Evolutionary conservation across 345 rosid genomes (phyloP).

Genomic region (Trapa incisa): DNA sequence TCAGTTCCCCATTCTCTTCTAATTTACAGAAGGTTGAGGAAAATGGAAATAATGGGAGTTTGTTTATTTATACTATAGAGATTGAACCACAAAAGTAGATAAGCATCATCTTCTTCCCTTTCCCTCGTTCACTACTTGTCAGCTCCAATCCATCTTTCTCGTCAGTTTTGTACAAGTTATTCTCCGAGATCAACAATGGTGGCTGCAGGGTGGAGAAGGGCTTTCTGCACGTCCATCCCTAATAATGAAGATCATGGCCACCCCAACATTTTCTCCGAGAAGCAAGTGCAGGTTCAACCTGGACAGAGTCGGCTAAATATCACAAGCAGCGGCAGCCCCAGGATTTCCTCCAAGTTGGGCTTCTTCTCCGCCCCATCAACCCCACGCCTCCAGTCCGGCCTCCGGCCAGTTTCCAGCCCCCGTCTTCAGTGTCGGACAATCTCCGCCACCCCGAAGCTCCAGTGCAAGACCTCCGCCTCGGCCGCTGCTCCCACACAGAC

Average conservation of each 20-base stretch:
- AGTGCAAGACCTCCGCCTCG: conserved; percentile 23
- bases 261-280: conserved; percentile 11
- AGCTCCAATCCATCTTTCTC: too few species aligned
- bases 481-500: background rate
- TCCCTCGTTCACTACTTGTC: too few species aligned
- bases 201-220: conserved; percentile 54
- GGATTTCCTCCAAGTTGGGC: conserved; percentile 48
- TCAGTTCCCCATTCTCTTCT: too few species aligned
- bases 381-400: conserved; percentile 35
- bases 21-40: too few species aligned
- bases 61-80: too few species aligned
- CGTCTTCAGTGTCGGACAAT: too few species aligned
- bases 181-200: conserved; percentile 34
- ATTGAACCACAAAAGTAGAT: too few species aligned
- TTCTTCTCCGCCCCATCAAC: conserved; percentile 77
- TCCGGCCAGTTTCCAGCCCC: conserved; percentile 29
- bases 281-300: conserved; percentile 2
- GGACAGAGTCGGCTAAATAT: background rate
- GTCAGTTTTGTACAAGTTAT: too few species aligned
- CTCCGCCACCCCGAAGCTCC: conserved; percentile 2
- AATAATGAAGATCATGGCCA: conserved; percentile 25
- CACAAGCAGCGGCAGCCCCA: conserved; percentile 20
- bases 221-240: conserved; percentile 59
- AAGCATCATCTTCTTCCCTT: too few species aligned
- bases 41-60: too few species aligned